These are phyloP conservation scores for Chaetomium globosum DNA, from an alignment of 2,329 filamentous ascomycete genomes.

Conservation along the genomic window DNA sequence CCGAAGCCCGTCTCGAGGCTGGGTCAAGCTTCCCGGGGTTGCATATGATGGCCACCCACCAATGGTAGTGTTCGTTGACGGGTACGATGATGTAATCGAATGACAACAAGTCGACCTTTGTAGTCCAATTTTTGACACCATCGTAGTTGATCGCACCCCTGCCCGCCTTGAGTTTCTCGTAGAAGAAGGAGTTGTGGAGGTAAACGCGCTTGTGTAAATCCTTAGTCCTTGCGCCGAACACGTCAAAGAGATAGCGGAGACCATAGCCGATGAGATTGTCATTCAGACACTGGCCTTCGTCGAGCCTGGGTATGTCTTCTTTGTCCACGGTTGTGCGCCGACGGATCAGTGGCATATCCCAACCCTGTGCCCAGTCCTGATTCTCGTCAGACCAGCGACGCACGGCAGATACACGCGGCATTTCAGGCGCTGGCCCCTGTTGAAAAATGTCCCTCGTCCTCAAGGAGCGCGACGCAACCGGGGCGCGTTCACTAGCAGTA, in stretches of 20 bases:
- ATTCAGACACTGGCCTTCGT: constrained; percentile 85
- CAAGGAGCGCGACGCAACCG: constrained; percentile 15
- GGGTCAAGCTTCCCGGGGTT: constrained; percentile 70
- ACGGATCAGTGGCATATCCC: constrained; percentile 64
- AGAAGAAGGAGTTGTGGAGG: constrained; percentile 94
- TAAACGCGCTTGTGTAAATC: constrained; percentile 68
- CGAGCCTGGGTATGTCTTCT: constrained; percentile 73
- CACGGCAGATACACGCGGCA: constrained; percentile 11
- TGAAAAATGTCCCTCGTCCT: constrained; percentile 14
- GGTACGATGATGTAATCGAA: constrained; percentile 91
- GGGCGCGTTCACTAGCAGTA: not conserved
- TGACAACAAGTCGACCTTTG: constrained; percentile 77
- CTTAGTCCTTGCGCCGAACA: constrained; percentile 57
- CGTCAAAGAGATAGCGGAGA: constrained; percentile 69
- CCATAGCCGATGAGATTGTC: constrained; percentile 93
- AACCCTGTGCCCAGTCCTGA: constrained; percentile 54
- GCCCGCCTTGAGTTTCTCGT: constrained; percentile 69
- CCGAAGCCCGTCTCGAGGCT: constrained; percentile 10
- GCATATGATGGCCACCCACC: constrained; percentile 95
- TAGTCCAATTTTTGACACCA: constrained; percentile 84
- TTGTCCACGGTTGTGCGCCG: constrained; percentile 68
- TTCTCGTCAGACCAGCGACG: constrained; percentile 56
- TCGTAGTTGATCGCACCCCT: constrained; percentile 75
- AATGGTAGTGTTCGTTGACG: constrained; percentile 84
- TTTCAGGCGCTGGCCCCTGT: not conserved